Percentiles rank a stretch among this genome's conserved stretches.
Evolutionary conservation across 345 rosid genomes (phyloP).

Genomic region (Populus alba): DNA sequence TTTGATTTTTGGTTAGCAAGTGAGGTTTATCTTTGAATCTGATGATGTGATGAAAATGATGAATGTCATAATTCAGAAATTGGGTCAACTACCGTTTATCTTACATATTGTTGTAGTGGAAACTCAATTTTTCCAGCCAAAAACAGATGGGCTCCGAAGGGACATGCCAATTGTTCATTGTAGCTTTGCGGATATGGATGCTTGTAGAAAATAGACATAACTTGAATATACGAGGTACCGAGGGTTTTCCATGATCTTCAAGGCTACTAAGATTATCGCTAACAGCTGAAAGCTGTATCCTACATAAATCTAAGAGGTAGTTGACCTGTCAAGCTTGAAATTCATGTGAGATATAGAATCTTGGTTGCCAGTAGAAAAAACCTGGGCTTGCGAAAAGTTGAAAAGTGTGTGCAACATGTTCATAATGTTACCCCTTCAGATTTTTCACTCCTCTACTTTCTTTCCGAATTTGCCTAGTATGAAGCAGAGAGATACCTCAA

Average conservation of each 20-base stretch:
- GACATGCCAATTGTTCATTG: background rate
- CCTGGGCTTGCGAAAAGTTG: background rate
- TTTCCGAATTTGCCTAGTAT: background rate
- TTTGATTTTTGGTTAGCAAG: background rate
- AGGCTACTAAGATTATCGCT: background rate
- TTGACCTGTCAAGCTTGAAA: too few species aligned
- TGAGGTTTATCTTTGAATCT: background rate
- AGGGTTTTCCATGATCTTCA: background rate
- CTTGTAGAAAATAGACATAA: background rate
- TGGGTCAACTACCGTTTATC: background rate
- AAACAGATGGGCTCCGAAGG: background rate
- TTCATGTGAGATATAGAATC: background rate
- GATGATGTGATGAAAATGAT: background rate
- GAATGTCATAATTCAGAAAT: too few species aligned
- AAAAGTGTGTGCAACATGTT: background rate
- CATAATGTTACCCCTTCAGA: background rate
- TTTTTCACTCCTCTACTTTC: background rate
- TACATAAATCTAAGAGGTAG: background rate
- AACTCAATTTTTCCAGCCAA: background rate
- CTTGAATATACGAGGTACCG: background rate
- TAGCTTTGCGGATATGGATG: background rate
- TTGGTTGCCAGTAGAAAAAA: background rate
- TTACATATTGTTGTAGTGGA: background rate
- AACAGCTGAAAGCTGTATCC: background rate
- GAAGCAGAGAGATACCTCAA: conserved; percentile 8